These are phyloP conservation scores for Arabidopsis arenosa DNA, from an alignment of 345 rosid genomes.

Conservation along the genomic window DNA sequence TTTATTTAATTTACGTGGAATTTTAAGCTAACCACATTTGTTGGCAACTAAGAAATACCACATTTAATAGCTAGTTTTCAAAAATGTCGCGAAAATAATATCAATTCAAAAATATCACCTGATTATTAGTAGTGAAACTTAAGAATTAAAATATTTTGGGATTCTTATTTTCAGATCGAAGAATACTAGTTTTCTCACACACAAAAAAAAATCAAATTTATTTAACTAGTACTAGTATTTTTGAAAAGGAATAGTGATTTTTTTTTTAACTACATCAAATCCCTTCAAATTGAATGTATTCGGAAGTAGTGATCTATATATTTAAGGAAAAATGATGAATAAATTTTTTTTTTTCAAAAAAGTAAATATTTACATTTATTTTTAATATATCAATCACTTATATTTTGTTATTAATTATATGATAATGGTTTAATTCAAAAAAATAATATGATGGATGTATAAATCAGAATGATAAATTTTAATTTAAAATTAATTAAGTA, in stretches of 20 bases:
- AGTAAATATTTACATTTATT: no score
- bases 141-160: neutral
- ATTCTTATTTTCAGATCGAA: neutral
- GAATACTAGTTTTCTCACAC: neutral
- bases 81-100: neutral
- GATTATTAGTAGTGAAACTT: neutral
- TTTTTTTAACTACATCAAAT: neutral
- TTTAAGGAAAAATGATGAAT: no score
- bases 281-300: no score
- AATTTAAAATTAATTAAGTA: no score
- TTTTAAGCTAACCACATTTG: neutral
- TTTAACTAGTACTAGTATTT: neutral
- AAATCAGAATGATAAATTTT: no score
- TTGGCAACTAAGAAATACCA: neutral
- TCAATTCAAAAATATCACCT: neutral
- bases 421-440: no score
- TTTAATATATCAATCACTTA: no score
- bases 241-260: neutral
- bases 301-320: no score
- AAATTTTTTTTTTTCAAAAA: no score
- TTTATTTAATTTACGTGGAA: slow-evolving; percentile 4
- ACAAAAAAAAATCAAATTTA: no score
- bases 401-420: no score
- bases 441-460: no score
- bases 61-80: neutral